Evolutionary conservation across 768 basidiomycete species (phyloP), one percentile per base, ranked within the genome.

Genomic region (Cystofilobasidium bisporidii): DNA sequence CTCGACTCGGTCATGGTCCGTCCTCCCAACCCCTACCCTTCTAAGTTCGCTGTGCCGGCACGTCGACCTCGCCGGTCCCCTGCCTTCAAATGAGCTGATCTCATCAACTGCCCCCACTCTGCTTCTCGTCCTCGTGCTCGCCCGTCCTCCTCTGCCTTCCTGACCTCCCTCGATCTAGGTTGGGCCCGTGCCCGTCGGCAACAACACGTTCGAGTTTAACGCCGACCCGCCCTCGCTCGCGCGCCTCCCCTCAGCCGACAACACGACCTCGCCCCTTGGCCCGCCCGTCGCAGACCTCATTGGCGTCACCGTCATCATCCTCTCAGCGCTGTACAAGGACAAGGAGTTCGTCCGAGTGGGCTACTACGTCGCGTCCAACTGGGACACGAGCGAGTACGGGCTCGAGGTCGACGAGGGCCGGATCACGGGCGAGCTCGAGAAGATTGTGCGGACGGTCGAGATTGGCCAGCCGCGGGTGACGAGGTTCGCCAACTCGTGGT

Each of bases 271-370:
- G 0, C 83, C 87, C 63, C 88, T 90, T 12, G 79, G 84, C 38
- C 91, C 97, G 72, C 92, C 91, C 1, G 76, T 76, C 2, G 62
- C 72, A 59, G 75, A 76, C 48, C 89, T 94, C 38, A 82, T 99
- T 17, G 96, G 96, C 56, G 93, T 99, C 22, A 90, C 94, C 2
- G 96, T 94, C 9, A 86, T 98, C 75, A 97, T 99, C 73, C 83
- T 99, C 61, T 98, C 93, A 0, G 96, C 91, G 10, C 89, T 89
- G 15, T 99, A 98, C 78, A 85, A 86, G 45, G 94, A 97, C 61
- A 93, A 96, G 74, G 96, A 98, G 76, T 99, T 99, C 74, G 94
- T 99, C n/a, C 86, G 94, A 56, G 93, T 99, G 32, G 96, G 96
- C 10, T 98, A 99, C 76, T 99, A 99, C 77, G 96, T 98, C 78